These are phyloP conservation scores for Lachnellula occidentalis DNA, from an alignment of 2,329 filamentous ascomycete genomes.

Conservation along the genomic window DNA sequence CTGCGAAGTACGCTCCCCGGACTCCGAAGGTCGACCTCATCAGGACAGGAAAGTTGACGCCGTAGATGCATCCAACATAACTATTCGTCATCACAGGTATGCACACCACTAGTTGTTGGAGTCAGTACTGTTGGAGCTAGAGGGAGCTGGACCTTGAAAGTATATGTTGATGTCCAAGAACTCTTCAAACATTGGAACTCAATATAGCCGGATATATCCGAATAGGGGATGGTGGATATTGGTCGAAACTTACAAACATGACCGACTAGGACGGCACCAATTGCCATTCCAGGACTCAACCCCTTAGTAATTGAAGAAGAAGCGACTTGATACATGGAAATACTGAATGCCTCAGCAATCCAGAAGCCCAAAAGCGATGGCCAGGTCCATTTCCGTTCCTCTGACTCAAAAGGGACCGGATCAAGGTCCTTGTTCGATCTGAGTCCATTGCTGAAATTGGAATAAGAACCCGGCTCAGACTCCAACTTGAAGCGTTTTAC, in stretches of 20 bases:
- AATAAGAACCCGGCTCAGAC: slow-evolving; percentile 15
- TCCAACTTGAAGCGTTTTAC: slow-evolving; percentile 15
- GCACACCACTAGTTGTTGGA: slow-evolving; percentile 38
- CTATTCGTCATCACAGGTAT: slow-evolving; percentile 42
- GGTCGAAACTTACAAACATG: slow-evolving; percentile 34
- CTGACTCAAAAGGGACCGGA: slow-evolving; percentile 21
- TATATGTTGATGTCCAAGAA: too few species aligned
- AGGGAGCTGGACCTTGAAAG: too few species aligned
- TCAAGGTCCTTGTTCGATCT: slow-evolving; percentile 21
- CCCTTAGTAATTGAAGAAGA: slow-evolving; percentile 23
- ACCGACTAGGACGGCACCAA: slow-evolving; percentile 46
- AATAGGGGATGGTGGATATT: too few species aligned
- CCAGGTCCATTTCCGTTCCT: slow-evolving; percentile 23
- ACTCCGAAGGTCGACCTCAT: slow-evolving; percentile 40
- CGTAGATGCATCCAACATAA: slow-evolving; percentile 39
- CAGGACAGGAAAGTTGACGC: slow-evolving; percentile 43
- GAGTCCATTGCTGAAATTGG: slow-evolving; percentile 11
- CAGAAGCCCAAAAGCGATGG: slow-evolving; percentile 23
- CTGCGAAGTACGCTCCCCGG: slow-evolving; percentile 34
- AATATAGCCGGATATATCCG: too few species aligned
- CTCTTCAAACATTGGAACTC: too few species aligned
- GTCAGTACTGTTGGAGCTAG: too few species aligned
- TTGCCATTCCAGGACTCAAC: slow-evolving; percentile 21
- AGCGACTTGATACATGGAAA: slow-evolving; percentile 26
- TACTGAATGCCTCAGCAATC: slow-evolving; percentile 26